Percentiles rank a stretch among this genome's conserved stretches.
These are phyloP conservation scores for Pleomassaria siparia DNA, from an alignment of 2,329 filamentous ascomycete species.

Conservation along the genomic window DNA sequence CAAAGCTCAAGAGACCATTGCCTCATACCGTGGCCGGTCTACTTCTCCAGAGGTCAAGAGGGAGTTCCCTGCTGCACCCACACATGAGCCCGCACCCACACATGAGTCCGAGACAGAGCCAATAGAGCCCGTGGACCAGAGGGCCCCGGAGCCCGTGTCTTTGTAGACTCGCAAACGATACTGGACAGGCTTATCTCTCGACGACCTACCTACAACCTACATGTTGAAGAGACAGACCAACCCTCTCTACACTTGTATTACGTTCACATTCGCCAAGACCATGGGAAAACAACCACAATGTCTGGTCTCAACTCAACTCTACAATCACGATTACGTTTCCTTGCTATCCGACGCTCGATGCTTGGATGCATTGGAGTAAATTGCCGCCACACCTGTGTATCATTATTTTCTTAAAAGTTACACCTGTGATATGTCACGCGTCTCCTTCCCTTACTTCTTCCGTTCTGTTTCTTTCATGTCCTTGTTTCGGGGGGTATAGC, in stretches of 20 bases:
- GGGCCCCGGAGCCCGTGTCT: constrained; percentile 31
- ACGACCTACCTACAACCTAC: neutral
- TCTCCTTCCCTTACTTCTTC: constrained; percentile 18
- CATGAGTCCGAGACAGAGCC: constrained; percentile 18
- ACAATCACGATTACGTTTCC: constrained; percentile 16
- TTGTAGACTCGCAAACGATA: neutral
- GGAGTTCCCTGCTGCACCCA: constrained; percentile 34
- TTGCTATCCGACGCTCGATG: constrained; percentile 7
- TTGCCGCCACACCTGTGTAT: constrained; percentile 28
- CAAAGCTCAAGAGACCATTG: constrained; percentile 58
- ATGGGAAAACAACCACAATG: constrained; percentile 23
- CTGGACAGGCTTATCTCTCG: constrained; percentile 1
- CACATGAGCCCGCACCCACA: constrained; percentile 22
- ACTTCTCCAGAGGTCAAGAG: constrained; percentile 40
- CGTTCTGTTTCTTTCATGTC: constrained; percentile 11
- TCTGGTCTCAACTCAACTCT: constrained; percentile 19
- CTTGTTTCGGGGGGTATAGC: constrained; percentile 11
- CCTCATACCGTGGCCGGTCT: constrained; percentile 42
- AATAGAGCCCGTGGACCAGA: too few species aligned
- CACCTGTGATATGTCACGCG: constrained; percentile 24
- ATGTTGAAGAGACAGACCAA: neutral
- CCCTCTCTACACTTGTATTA: neutral
- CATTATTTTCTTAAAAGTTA: constrained; percentile 28
- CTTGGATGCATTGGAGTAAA: constrained; percentile 20
- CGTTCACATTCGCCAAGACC: constrained; percentile 19